A percentile compares a stretch with the other conserved stretches of the same genome.
Conservation (phyloP, 2,329 filamentous ascomycete species). For the Cladosporium sp. region DNA sequence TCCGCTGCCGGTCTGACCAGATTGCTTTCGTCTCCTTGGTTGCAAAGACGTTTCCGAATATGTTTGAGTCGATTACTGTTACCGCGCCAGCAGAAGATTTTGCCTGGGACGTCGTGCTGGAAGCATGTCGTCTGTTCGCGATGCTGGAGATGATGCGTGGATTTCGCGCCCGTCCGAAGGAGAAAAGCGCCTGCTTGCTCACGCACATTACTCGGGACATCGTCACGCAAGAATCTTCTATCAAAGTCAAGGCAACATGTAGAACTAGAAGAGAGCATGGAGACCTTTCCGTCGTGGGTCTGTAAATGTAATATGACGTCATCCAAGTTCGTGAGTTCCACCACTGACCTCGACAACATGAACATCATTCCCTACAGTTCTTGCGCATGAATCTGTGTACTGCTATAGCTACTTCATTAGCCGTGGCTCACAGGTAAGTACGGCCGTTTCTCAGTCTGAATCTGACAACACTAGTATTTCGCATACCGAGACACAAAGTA, state of each 20-base stretch:
- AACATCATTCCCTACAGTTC: too few relatives aligned
- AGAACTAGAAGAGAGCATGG: not conserved
- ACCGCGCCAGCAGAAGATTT: not conserved
- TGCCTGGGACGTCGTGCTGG: not conserved
- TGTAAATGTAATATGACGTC: not conserved
- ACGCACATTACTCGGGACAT: not conserved
- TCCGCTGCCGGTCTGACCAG: slow-evolving; percentile 36
- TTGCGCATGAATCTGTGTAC: not conserved
- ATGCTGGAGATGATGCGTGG: not conserved
- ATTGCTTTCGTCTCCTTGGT: slow-evolving; percentile 23
- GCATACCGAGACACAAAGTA: not conserved
- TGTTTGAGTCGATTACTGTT: not conserved
- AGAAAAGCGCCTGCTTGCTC: not conserved
- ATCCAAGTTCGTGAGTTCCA: not conserved
- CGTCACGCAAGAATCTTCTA: not conserved
- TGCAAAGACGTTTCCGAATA: not conserved
- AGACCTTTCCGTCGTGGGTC: not conserved
- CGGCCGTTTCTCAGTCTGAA: not conserved
- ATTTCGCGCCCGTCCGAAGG: not conserved
- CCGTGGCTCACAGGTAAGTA: too few relatives aligned
- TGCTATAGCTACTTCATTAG: not conserved
- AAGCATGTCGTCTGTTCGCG: not conserved
- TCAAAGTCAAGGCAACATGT: not conserved
- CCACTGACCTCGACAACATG: too few relatives aligned
- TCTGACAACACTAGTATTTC: too few relatives aligned